Conservation (phyloP, 176 grass and related monocot genomes). For the Cenchrus fungigraminus region DNA sequence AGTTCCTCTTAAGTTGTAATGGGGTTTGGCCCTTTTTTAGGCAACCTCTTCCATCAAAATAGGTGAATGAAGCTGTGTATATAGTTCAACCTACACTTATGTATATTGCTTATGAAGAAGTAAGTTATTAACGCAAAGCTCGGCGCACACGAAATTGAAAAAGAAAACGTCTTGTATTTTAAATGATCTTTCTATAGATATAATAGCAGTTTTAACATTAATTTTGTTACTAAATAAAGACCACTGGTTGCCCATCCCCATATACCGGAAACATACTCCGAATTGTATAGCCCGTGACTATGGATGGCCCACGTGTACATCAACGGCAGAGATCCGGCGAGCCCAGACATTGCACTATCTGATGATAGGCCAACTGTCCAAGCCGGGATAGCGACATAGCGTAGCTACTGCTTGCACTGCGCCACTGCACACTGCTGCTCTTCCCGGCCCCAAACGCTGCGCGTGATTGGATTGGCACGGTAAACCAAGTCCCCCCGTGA, state of each 20-base stretch:
- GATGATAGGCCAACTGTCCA: neutral
- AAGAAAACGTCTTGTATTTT: neutral
- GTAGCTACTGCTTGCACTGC: neutral
- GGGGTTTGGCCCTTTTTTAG: too few relatives aligned
- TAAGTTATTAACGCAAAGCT: too few relatives aligned
- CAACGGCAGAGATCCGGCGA: neutral
- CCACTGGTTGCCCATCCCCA: neutral
- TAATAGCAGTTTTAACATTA: neutral
- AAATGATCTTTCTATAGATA: neutral
- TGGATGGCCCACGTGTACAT: neutral
- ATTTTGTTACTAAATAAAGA: neutral
- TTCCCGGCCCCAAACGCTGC: too few relatives aligned
- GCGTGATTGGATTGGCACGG: too few relatives aligned
- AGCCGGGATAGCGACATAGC: neutral
- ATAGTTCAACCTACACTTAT: too few relatives aligned
- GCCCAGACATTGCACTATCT: neutral
- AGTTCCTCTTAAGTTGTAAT: too few relatives aligned
- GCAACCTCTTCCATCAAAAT: neutral
- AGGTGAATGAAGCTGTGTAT: too few relatives aligned
- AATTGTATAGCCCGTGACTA: neutral
- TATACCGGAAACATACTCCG: neutral
- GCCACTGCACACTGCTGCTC: too few relatives aligned
- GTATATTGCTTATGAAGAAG: too few relatives aligned
- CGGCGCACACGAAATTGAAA: too few relatives aligned
- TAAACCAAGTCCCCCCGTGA: too few relatives aligned